Percentiles rank a stretch among this genome's conserved stretches.
These are phyloP conservation scores for Dendrobium catenatum DNA, from an alignment of 106 monocot genomes.

Conservation along the genomic window DNA sequence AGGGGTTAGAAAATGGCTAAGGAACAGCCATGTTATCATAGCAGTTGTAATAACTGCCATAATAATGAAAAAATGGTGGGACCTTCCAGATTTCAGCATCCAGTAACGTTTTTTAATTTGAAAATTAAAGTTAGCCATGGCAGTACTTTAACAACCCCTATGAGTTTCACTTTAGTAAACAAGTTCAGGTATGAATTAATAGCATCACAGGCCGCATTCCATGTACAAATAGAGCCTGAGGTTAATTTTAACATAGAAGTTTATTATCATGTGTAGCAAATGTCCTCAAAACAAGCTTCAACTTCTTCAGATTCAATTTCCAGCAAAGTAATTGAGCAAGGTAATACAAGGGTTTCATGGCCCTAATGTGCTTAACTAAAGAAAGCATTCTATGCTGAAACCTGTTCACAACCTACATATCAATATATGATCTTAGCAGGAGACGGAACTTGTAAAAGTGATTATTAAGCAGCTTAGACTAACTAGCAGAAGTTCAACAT, in stretches of 20 bases:
- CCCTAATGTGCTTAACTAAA: not conserved
- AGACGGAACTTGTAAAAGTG: not conserved
- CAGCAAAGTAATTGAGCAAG: not conserved
- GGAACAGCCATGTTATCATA: not conserved
- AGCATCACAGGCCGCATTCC: not conserved
- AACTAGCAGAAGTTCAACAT: not conserved
- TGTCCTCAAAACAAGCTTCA: not conserved
- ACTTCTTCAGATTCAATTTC: not conserved
- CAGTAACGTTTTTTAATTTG: not conserved
- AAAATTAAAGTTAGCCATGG: not conserved
- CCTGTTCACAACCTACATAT: not conserved
- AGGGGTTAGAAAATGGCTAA: not conserved
- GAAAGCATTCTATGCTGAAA: not conserved
- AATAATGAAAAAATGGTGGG: not conserved
- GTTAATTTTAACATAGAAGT: not conserved
- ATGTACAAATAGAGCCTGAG: not conserved
- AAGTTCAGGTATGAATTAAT: not conserved
- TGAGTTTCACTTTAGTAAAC: not conserved
- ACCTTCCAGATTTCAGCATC: not conserved
- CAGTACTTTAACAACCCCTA: not conserved
- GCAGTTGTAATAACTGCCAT: not conserved
- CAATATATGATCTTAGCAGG: not conserved
- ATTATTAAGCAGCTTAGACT: not conserved
- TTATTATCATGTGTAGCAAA: not conserved
- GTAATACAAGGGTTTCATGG: not conserved